These are phyloP conservation scores for Piromyces sp. DNA, from an alignment of 192 early-diverging fungal species.

Conservation along the genomic window DNA sequence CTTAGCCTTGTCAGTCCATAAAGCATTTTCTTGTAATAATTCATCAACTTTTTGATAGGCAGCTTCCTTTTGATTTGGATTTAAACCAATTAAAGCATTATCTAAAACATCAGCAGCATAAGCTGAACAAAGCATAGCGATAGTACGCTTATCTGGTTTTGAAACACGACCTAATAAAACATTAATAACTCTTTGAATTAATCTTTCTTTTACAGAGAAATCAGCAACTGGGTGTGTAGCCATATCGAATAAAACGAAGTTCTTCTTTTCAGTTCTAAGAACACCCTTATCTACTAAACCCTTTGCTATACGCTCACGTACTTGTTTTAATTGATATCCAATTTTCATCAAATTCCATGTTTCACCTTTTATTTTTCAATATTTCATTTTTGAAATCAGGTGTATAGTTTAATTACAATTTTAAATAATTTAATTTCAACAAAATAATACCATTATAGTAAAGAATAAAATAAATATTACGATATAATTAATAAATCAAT, in stretches of 20 bases:
- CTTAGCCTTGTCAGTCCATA: slow-evolving; percentile 28
- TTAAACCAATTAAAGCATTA: slow-evolving; percentile 71
- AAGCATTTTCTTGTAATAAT: slow-evolving; percentile 68
- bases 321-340: slow-evolving; percentile 93
- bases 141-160: slow-evolving; percentile 34
- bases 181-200: slow-evolving; percentile 67
- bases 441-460: too few relatives aligned
- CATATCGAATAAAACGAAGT: slow-evolving; percentile 93
- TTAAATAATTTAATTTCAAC: too few relatives aligned
- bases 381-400: not conserved
- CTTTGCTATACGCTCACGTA: slow-evolving; percentile 87
- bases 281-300: slow-evolving; percentile 98
- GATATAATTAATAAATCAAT: too few relatives aligned
- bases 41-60: slow-evolving; percentile 81
- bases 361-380: slow-evolving; percentile 46
- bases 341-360: slow-evolving; percentile 97
- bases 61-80: slow-evolving; percentile 68
- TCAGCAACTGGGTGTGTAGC: slow-evolving; percentile 92
- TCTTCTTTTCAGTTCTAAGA: slow-evolving; percentile 84
- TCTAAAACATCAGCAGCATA: slow-evolving; percentile 96
- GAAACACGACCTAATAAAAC: slow-evolving; percentile 52
- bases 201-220: slow-evolving; percentile 64
- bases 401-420: too few relatives aligned
- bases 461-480: too few relatives aligned
- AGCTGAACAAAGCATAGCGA: slow-evolving; percentile 82